These are phyloP conservation scores for Rhynchospora breviuscula DNA, from an alignment of 176 grass and related monocot species.

Conservation along the genomic window DNA sequence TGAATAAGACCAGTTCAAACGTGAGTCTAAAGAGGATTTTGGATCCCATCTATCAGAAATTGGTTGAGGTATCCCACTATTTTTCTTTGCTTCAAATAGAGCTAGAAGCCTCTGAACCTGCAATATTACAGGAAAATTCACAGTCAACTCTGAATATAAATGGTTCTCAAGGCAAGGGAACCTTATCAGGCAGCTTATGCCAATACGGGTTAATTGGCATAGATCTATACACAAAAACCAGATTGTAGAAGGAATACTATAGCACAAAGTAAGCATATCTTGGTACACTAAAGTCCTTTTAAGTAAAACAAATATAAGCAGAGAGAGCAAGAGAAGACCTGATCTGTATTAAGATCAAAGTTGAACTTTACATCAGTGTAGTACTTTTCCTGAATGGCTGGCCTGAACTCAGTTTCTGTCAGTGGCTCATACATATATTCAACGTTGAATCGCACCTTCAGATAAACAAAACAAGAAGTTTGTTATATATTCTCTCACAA, in stretches of 20 bases:
- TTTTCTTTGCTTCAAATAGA: conserved; percentile 15
- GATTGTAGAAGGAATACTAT: not conserved
- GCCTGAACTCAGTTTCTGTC: conserved; percentile 48
- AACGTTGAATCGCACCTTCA: conserved; percentile 54
- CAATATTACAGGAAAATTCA: not conserved
- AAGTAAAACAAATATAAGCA: not conserved
- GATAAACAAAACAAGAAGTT: conserved; percentile 1
- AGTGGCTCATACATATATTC: conserved; percentile 54
- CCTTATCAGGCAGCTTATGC: not conserved
- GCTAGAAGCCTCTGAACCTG: not conserved
- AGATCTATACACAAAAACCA: not conserved
- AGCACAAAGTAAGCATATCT: not conserved
- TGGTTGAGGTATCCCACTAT: not conserved
- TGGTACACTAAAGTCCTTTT: not conserved
- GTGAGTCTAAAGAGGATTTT: not conserved
- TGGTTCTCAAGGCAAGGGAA: not conserved
- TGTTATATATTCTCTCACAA: conserved; percentile 6
- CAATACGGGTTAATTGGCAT: not conserved
- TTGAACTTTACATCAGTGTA: conserved; percentile 44
- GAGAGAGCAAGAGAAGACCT: conserved; percentile 34
- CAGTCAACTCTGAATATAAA: not conserved
- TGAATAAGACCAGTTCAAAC: not conserved
- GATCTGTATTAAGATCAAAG: conserved; percentile 52
- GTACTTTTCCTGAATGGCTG: conserved; percentile 56
- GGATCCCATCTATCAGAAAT: not conserved